Evolutionary conservation across 768 basidiomycete species (phyloP).

Genomic region (Collybia sordida): DNA sequence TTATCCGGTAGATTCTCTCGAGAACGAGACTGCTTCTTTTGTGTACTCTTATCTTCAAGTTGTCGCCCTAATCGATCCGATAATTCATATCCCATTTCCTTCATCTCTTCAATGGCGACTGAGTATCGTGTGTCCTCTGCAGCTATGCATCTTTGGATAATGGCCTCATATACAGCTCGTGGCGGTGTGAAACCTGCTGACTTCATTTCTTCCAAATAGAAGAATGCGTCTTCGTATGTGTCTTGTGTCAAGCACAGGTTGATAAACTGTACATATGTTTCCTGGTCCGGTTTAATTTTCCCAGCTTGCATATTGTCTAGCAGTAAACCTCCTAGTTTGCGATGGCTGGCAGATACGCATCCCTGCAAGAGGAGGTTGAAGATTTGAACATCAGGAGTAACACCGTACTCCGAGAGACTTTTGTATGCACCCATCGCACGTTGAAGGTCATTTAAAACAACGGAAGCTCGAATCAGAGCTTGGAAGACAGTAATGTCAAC

Average conservation of each 20-base stretch:
- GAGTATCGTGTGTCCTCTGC: constrained; percentile 60
- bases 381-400: constrained; percentile 59
- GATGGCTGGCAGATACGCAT: constrained; percentile 58
- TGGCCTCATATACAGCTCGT: constrained; percentile 50
- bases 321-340: constrained; percentile 66
- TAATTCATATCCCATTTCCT: constrained; percentile 51
- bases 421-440: constrained; percentile 80
- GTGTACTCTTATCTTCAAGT: constrained; percentile 4
- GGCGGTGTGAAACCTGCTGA: constrained; percentile 54
- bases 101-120: constrained; percentile 72
- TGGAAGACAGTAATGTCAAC: constrained; percentile 66
- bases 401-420: constrained; percentile 50
- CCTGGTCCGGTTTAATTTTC: constrained; percentile 51
- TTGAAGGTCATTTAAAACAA: constrained; percentile 63
- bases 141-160: constrained; percentile 58
- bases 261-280: constrained; percentile 70
- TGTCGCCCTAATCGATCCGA: constrained; percentile 14
- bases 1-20: neutral
- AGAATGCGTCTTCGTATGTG: constrained; percentile 84
- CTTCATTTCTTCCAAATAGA: constrained; percentile 90
- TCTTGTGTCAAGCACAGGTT: constrained; percentile 67
- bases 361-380: constrained; percentile 71
- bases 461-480: constrained; percentile 62
- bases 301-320: constrained; percentile 64
- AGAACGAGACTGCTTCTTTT: neutral